phyloP scores from a whole-genome alignment of 805 yeast species.

The Torulaspora franciscae region DNA sequence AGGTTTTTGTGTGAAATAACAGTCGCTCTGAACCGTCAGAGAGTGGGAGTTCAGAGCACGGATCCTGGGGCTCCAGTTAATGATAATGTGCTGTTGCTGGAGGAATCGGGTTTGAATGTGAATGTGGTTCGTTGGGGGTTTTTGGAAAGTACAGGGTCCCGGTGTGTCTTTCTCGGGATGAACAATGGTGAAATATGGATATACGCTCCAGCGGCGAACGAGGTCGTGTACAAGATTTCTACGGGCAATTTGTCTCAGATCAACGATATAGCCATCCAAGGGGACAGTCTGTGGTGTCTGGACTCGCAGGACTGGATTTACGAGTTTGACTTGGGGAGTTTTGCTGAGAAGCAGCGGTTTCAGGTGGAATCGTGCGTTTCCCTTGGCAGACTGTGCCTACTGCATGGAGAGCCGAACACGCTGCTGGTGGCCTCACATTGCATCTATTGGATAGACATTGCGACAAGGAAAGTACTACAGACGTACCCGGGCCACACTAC shows the following conservation, averaged over 20 bases:
- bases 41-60: slow-evolving; percentile 58
- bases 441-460: slow-evolving; percentile 48
- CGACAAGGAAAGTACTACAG: slow-evolving; percentile 38
- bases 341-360: slow-evolving; percentile 41
- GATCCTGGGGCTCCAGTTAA: slow-evolving; percentile 44
- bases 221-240: slow-evolving; percentile 48
- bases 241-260: slow-evolving; percentile 46
- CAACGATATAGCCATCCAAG: slow-evolving; percentile 41
- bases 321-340: slow-evolving; percentile 56
- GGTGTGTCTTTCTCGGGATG: slow-evolving; percentile 56
- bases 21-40: slow-evolving; percentile 66
- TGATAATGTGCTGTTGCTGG: slow-evolving; percentile 27
- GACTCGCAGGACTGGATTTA: slow-evolving; percentile 54
- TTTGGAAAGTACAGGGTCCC: slow-evolving; percentile 37
- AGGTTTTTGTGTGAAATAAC: slow-evolving; percentile 58
- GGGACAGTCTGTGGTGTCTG: slow-evolving; percentile 50
- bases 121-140: slow-evolving; percentile 26
- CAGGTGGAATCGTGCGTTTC: slow-evolving; percentile 35
- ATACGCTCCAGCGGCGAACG: slow-evolving; percentile 62
- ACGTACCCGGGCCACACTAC: slow-evolving; percentile 75
- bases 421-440: slow-evolving; percentile 65
- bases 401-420: slow-evolving; percentile 34
- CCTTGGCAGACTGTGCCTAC: slow-evolving; percentile 30
- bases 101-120: slow-evolving; percentile 24
- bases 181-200: slow-evolving; percentile 59